A percentile compares a stretch with the other conserved stretches of the same genome.
These are phyloP conservation scores for Imleria badia DNA, from an alignment of 768 basidiomycete species.

Conservation along the genomic window DNA sequence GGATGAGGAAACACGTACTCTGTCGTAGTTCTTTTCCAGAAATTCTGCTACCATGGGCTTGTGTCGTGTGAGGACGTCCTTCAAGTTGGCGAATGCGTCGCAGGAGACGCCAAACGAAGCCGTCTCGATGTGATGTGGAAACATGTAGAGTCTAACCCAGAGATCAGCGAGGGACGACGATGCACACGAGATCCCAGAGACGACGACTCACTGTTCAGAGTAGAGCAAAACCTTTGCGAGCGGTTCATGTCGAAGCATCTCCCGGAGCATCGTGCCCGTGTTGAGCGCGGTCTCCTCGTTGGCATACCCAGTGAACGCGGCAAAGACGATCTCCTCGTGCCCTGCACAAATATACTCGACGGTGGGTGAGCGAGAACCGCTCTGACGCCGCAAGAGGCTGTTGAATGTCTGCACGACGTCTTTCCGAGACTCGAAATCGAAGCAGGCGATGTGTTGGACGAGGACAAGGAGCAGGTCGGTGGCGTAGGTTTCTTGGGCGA, in stretches of 20 bases:
- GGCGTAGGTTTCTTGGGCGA: slow-evolving; percentile 94
- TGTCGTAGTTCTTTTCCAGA: slow-evolving; percentile 95
- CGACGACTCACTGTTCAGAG: slow-evolving; percentile 82
- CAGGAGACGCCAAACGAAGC: slow-evolving; percentile 98
- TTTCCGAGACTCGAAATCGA: slow-evolving; percentile 93
- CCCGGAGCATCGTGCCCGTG: slow-evolving; percentile 96
- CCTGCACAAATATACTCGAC: slow-evolving; percentile 88
- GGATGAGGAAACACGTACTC: slow-evolving; percentile 48
- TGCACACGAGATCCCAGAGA: background rate
- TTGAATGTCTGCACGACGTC: slow-evolving; percentile 88
- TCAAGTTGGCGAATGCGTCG: slow-evolving; percentile 96
- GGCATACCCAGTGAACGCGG: slow-evolving; percentile 86
- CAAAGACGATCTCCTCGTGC: slow-evolving; percentile 74
- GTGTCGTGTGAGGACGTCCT: slow-evolving; percentile 95
- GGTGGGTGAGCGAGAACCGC: slow-evolving; percentile 92
- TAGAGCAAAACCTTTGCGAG: slow-evolving; percentile 86
- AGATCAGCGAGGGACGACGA: slow-evolving; percentile 2
- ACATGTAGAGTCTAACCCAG: slow-evolving; percentile 86
- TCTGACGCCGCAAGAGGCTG: slow-evolving; percentile 84
- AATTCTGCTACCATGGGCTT: slow-evolving; percentile 98
- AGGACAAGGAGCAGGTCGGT: slow-evolving; percentile 83
- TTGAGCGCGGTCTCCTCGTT: slow-evolving; percentile 97
- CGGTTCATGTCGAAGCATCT: slow-evolving; percentile 93
- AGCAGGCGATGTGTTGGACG: slow-evolving; percentile 78
- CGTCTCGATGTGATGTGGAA: slow-evolving; percentile 94